phyloP scores from a whole-genome alignment of 805 yeast species.

The Kodamaea fukazawae region DNA sequence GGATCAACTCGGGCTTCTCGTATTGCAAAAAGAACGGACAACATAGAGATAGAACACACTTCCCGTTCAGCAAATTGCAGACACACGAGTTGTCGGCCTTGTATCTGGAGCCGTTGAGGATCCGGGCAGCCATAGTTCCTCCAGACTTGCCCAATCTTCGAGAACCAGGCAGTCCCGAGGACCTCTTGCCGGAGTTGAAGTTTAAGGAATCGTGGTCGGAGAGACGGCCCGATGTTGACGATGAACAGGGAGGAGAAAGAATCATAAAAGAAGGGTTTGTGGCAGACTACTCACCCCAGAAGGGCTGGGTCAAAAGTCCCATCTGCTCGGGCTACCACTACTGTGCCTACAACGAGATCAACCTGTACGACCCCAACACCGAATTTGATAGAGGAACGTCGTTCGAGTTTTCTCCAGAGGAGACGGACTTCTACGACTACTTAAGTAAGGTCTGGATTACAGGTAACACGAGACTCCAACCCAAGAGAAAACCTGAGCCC shows the following conservation, averaged over 20 bases:
- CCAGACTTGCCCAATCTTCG: slow-evolving; percentile 35
- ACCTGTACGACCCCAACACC: slow-evolving; percentile 16
- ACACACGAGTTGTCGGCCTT: slow-evolving; percentile 16
- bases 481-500: slow-evolving; percentile 5
- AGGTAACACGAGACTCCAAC: slow-evolving; percentile 14
- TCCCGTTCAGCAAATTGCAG: slow-evolving; percentile 26
- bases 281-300: slow-evolving; percentile 32
- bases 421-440: slow-evolving; percentile 21
- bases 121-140: slow-evolving; percentile 39
- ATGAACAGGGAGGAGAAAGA: slow-evolving; percentile 15
- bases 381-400: slow-evolving; percentile 22
- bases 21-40: slow-evolving; percentile 43
- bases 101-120: slow-evolving; percentile 28
- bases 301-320: slow-evolving; percentile 41
- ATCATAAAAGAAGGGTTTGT: slow-evolving; percentile 13
- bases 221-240: slow-evolving; percentile 33
- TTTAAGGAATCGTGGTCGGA: slow-evolving; percentile 19
- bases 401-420: slow-evolving; percentile 20
- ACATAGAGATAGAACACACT: slow-evolving; percentile 26
- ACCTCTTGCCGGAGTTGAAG: slow-evolving; percentile 17
- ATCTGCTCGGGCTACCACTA: slow-evolving; percentile 37
- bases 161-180: slow-evolving; percentile 20
- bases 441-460: slow-evolving; percentile 38
- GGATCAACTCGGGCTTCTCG: slow-evolving; percentile 45
- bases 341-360: slow-evolving; percentile 37